Evolutionary conservation across 2,329 filamentous ascomycete genomes (phyloP).

Genomic region (Fonsecaea multimorphosa): DNA sequence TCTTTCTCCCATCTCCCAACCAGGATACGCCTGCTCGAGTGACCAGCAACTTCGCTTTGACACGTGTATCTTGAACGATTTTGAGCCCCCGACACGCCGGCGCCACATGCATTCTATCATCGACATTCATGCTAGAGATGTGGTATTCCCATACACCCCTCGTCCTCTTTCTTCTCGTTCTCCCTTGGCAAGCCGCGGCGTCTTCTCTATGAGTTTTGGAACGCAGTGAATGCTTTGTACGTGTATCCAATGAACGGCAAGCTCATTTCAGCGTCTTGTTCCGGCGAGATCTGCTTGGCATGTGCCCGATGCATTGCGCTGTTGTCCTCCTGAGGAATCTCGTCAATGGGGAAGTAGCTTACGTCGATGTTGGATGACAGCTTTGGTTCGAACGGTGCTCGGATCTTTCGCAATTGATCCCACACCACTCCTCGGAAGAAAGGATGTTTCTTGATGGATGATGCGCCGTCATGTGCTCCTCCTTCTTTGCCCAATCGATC

Average conservation of each 20-base stretch:
- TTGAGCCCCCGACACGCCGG: constrained; percentile 14
- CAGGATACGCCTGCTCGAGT: background rate
- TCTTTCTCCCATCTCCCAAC: background rate
- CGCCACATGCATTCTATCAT: constrained; percentile 24
- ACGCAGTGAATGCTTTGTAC: constrained; percentile 91
- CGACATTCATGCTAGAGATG: constrained; percentile 19
- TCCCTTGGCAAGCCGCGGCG: background rate
- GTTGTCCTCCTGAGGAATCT: constrained; percentile 96
- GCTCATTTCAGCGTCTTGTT: constrained; percentile 91
- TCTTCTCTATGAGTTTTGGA: constrained; percentile 48
- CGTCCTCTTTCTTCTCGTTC: background rate
- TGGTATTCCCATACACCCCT: background rate
- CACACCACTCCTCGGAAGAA: constrained; percentile 99
- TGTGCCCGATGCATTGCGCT: constrained; percentile 85
- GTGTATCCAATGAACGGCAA: constrained; percentile 96
- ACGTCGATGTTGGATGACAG: constrained; percentile 93
- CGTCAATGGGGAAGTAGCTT: constrained; percentile 97
- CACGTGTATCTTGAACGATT: constrained; percentile 9
- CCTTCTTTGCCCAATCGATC: constrained; percentile 80
- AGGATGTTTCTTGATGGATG: constrained; percentile 89
- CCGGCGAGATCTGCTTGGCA: constrained; percentile 72
- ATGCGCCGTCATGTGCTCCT: constrained; percentile 69
- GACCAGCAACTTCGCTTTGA: constrained; percentile 14
- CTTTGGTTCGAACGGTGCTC: constrained; percentile 94
- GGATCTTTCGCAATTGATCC: constrained; percentile 87